Conservation (phyloP, 1,284 basidiomycete species). For the Neonothopanus nambi region DNA sequence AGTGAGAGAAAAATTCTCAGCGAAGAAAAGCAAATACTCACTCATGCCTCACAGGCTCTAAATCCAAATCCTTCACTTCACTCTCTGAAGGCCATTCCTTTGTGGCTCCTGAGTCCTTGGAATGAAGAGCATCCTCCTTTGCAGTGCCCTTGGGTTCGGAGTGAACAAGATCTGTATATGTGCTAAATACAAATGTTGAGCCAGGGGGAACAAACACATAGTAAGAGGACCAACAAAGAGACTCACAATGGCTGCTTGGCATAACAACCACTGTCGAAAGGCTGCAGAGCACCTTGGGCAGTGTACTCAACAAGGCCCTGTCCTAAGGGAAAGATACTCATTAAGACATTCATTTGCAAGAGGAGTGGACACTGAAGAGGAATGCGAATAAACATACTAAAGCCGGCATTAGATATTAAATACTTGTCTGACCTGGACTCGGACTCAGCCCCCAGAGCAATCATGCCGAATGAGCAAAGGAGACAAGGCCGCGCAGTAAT, state of each 20-base stretch:
- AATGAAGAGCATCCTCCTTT: too few relatives aligned
- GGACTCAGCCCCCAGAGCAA: too few relatives aligned
- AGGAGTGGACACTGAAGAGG: too few relatives aligned
- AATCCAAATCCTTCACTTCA: slow-evolving; percentile 1
- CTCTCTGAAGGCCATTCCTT: neutral
- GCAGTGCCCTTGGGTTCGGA: neutral
- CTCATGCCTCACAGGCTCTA: slow-evolving; percentile 6
- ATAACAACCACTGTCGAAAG: slow-evolving; percentile 13
- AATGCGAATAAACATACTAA: too few relatives aligned
- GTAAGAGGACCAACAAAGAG: neutral
- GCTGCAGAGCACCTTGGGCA: slow-evolving; percentile 6
- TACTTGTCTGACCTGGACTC: too few relatives aligned
- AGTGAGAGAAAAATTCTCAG: neutral
- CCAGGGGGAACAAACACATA: neutral
- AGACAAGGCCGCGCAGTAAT: too few relatives aligned
- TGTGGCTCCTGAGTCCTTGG: neutral
- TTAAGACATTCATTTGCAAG: neutral
- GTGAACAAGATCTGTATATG: slow-evolving; percentile 12
- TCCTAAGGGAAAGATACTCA: neutral
- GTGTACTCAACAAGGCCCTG: neutral
- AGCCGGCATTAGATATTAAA: too few relatives aligned
- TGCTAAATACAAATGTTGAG: slow-evolving; percentile 1
- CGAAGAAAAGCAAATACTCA: neutral
- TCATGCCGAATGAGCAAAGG: too few relatives aligned
- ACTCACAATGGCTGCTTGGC: slow-evolving; percentile 11